Conservation (phyloP, 768 basidiomycete species). For the Leucosporidium yakuticum region DNA sequence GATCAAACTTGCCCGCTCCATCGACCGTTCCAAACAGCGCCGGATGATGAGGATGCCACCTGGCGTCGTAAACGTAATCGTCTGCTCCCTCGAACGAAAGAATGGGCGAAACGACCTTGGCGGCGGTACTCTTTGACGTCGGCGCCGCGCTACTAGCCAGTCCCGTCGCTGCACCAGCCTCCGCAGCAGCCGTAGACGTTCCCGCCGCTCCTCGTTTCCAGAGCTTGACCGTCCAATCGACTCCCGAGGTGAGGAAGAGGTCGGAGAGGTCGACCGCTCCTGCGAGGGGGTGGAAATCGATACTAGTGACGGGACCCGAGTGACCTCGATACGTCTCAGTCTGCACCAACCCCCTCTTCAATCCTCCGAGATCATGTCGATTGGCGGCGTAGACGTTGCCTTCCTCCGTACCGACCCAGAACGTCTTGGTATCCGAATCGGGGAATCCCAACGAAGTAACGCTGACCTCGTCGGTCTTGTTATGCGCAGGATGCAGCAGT, state of each 20-base stretch:
- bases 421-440: constrained; percentile 90
- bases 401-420: constrained; percentile 98
- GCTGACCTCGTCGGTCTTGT: constrained; percentile 93
- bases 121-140: neutral
- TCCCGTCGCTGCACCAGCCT: too few species aligned
- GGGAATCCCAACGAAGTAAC: constrained; percentile 92
- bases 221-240: constrained; percentile 97
- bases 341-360: constrained; percentile 91
- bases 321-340: constrained; percentile 90
- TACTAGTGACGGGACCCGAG: constrained; percentile 83
- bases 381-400: constrained; percentile 95
- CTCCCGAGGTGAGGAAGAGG: constrained; percentile 83
- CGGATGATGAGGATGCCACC: constrained; percentile 95
- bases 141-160: neutral
- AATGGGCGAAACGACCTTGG: constrained; percentile 57
- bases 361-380: constrained; percentile 90
- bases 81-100: constrained; percentile 96
- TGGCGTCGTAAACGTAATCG: constrained; percentile 97
- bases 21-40: constrained; percentile 89
- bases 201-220: constrained; percentile 56
- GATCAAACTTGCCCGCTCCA: constrained; percentile 87
- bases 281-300: constrained; percentile 86
- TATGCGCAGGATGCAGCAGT: constrained; percentile 78
- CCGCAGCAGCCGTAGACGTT: neutral
- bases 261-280: constrained; percentile 94